Conservation (phyloP, 768 basidiomycete genomes). For the Gloeophyllum trabeum region DNA sequence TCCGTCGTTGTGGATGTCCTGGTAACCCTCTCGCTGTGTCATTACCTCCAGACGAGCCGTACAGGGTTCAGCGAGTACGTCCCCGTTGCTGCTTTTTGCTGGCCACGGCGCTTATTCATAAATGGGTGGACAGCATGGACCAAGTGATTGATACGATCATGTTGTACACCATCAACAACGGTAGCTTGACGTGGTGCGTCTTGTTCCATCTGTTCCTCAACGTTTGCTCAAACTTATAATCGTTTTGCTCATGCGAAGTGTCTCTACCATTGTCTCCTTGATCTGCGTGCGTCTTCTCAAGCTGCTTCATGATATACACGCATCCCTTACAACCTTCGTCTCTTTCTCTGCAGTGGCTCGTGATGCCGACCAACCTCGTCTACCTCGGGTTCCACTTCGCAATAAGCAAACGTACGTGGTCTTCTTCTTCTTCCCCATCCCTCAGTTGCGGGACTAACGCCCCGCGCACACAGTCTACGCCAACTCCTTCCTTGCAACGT, state of each 20-base stretch:
- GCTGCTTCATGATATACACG: neutral
- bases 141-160: slow-evolving; percentile 15
- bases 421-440: neutral
- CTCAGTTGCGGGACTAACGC: neutral
- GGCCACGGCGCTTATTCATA: neutral
- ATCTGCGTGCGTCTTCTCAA: slow-evolving; percentile 16
- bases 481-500: slow-evolving; percentile 23
- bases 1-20: neutral
- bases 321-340: neutral
- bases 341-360: slow-evolving; percentile 13
- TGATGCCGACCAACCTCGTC: slow-evolving; percentile 23
- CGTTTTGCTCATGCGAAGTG: too few species aligned
- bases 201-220: neutral
- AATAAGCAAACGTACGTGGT: slow-evolving; percentile 18
- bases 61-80: neutral
- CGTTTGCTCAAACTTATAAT: neutral
- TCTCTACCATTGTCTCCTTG: slow-evolving; percentile 18
- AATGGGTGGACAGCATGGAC: slow-evolving; percentile 12
- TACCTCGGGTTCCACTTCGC: slow-evolving; percentile 24
- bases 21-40: neutral
- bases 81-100: neutral
- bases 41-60: neutral
- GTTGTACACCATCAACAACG: slow-evolving; percentile 17
- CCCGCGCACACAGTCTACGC: slow-evolving; percentile 19
- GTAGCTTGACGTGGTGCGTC: slow-evolving; percentile 14